Conservation (phyloP, 2,329 filamentous ascomycete genomes). For the Alternaria sp. region DNA sequence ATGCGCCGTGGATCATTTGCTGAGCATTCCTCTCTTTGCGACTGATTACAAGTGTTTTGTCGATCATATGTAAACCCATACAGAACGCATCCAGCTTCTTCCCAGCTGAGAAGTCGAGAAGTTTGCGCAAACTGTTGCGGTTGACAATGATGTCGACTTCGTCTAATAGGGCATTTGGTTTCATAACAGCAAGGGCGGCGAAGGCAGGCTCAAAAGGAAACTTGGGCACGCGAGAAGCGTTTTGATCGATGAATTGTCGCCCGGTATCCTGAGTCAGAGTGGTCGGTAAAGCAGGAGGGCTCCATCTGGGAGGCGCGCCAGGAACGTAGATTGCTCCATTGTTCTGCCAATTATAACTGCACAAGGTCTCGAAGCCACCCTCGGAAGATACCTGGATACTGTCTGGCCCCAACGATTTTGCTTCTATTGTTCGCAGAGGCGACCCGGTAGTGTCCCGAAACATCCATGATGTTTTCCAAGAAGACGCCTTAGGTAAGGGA, state of each 20-base stretch:
- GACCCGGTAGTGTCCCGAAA: constrained; percentile 13
- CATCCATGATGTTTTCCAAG: constrained; percentile 27
- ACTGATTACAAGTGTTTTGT: constrained; percentile 46
- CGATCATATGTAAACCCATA: constrained; percentile 45
- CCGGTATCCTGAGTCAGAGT: constrained; percentile 20
- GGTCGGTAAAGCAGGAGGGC: constrained; percentile 19
- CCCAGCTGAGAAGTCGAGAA: constrained; percentile 30
- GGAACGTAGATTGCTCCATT: constrained; percentile 25
- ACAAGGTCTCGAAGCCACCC: constrained; percentile 25
- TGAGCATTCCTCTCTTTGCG: constrained; percentile 34
- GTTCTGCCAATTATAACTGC: constrained; percentile 35
- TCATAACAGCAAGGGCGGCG: constrained; percentile 27
- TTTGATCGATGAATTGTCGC: constrained; percentile 37
- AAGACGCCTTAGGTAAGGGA: background rate
- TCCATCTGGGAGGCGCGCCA: constrained; percentile 33
- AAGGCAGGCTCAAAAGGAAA: constrained; percentile 40
- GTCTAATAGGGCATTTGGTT: constrained; percentile 18
- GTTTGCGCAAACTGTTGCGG: constrained; percentile 29
- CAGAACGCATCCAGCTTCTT: constrained; percentile 36
- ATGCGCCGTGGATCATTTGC: constrained; percentile 22
- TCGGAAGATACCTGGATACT: constrained; percentile 18
- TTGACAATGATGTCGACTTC: constrained; percentile 29
- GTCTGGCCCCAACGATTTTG: constrained; percentile 13
- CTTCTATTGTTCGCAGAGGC: constrained; percentile 18
- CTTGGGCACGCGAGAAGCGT: constrained; percentile 35